Percentiles rank a stretch among this genome's conserved stretches.
phyloP scores from a whole-genome alignment of 2,329 filamentous ascomycete genomes.

The Scortechinia acanthostroma region DNA sequence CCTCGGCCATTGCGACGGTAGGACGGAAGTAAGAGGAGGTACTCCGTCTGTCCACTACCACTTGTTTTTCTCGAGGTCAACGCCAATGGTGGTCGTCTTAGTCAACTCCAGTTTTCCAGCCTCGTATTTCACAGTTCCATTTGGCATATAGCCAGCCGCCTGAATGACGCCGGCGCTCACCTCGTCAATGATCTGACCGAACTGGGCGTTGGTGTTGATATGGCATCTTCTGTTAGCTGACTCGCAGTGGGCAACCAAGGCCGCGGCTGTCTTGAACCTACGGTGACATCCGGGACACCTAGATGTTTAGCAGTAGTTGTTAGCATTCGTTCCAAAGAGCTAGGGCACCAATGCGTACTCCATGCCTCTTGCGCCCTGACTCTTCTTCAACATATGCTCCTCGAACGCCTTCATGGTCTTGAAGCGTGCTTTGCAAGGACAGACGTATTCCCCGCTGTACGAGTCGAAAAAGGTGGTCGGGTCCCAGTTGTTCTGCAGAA shows the following conservation, averaged over 20 bases:
- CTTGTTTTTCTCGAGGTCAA: neutral
- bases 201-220: neutral
- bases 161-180: neutral
- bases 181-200: neutral
- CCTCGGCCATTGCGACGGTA: neutral
- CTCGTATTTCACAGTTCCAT: neutral
- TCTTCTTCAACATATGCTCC: neutral
- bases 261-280: neutral
- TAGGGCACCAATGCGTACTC: neutral
- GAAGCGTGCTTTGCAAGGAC: neutral
- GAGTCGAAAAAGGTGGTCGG: neutral
- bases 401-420: neutral
- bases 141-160: neutral
- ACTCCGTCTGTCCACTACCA: neutral
- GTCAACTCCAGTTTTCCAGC: neutral
- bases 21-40: neutral
- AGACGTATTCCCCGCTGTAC: neutral
- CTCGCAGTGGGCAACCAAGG: neutral
- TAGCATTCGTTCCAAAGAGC: neutral
- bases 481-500: neutral
- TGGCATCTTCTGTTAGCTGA: neutral
- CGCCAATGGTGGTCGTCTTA: neutral
- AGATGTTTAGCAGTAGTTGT: neutral
- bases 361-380: neutral
- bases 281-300: neutral